Evolutionary conservation across 148 eudicot species (phyloP), one percentile per base, ranked within the genome.

Genomic region (Gaultheria prostrata): DNA sequence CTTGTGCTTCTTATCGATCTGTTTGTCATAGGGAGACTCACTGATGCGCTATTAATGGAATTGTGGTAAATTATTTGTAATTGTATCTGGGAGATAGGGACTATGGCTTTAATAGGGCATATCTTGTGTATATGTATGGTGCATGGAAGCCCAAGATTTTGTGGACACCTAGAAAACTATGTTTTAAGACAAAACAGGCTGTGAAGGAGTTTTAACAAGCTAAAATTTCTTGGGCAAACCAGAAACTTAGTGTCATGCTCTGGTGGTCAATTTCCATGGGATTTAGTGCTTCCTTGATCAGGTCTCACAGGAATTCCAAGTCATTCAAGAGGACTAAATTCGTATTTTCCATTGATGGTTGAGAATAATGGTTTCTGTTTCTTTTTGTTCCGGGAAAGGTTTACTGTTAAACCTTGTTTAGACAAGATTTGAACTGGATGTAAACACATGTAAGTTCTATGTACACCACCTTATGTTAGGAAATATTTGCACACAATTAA

Each of bases 1-100:
- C 28, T 11, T 17, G 81, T 82, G 71, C 32, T 83, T 39, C 57
- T 56, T 77, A 14, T 77, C 11, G 4, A 77, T 39, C 74, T 33
- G 17, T 79, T 28, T 30, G 14, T 46, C 56, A 15, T 2, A 59
- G 74, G 4, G 51, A 33, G 24, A 20, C 10, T 59, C 20, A 2
- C 53, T 30, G 43, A 21, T 45, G 79, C 28, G 24, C 14, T 61
- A 35, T 18, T 12, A 8, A 6, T 67, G 33, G 35, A 48, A 61
- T 77, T 77, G 8, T 53, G 70, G 48, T 35, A 35, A 26, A 39
- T n/a, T 12, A 20, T 57, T 8, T 43, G 10, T 63, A 21, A n/a
- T 45, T 14, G 6, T n/a, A 21, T 80, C 73, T 61, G 30, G 14
- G 24, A 63, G 70, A 63, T n/a, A 30, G 39, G 81, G 28, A 78